Conservation (phyloP, 2,329 filamentous ascomycete species). For the Talaromyces sp. region DNA sequence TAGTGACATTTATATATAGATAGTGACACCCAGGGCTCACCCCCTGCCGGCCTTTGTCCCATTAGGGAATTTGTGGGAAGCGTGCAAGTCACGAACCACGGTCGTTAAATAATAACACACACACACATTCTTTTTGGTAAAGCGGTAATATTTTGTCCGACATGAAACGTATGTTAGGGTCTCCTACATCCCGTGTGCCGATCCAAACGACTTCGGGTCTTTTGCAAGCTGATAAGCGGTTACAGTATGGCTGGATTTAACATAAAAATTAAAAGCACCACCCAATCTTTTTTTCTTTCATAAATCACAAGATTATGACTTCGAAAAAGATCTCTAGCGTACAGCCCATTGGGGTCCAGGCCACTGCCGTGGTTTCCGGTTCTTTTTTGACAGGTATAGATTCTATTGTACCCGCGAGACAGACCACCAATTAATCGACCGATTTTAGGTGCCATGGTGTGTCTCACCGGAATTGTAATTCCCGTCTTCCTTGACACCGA, state of each 20-base stretch:
- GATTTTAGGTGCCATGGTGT: not conserved
- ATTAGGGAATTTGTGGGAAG: too few relatives aligned
- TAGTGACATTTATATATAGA: too few relatives aligned
- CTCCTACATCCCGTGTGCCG: not conserved
- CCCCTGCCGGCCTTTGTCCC: too few relatives aligned
- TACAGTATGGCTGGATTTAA: not conserved
- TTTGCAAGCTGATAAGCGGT: not conserved
- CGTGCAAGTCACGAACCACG: too few relatives aligned
- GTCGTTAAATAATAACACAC: too few relatives aligned
- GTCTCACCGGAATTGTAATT: conserved; percentile 14
- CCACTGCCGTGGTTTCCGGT: not conserved
- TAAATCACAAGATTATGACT: not conserved
- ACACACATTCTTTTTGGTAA: too few relatives aligned
- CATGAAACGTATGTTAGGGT: not conserved
- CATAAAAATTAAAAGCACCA: not conserved
- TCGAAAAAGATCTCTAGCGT: not conserved
- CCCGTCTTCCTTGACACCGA: conserved; percentile 18
- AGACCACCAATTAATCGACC: not conserved
- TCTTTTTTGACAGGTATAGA: not conserved
- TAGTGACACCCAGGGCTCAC: too few relatives aligned
- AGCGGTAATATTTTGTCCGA: too few relatives aligned
- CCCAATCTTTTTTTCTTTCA: not conserved
- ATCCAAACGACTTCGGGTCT: not conserved
- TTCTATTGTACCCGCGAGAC: not conserved
- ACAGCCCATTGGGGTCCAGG: not conserved